Evolutionary conservation across 108 stramenopile species (phyloP), one percentile per base, ranked within the genome.

Genomic region (Skeletonema tropicum): DNA sequence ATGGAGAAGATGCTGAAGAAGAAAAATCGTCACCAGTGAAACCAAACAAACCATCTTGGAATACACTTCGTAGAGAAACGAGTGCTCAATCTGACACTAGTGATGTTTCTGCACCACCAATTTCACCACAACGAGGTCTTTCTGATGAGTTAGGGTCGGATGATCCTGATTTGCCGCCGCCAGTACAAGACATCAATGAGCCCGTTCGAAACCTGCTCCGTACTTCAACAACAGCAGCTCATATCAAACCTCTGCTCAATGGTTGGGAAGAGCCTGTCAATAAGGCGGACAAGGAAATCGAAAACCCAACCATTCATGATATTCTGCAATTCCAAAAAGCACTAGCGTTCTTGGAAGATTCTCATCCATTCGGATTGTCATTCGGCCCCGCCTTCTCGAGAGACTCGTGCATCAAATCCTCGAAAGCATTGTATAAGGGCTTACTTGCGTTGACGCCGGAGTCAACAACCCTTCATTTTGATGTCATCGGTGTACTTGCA

Each of bases 251-350:
- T n/a, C 41, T 86, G 3, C 76, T 94, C 3, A 88, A 90, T 70
- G 64, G 86, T 17, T 94, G 93, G 93, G 74, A 90, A 62, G 91
- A 92, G 48, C 93, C 93, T 17, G 77, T 83, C 0, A 87, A 82
- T 63, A 93, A 91, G 59, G 33, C 58, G 12, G 84, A 80, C 35
- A 85, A 87, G 70, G 52, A 55, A 17, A 80, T 86, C 38, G 49
- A 78, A n/a, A 62, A 83, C 17, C 83, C 83, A 46, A 71, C 83
- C 9, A 83, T 83, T 57, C 78, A 83, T 55, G 83, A 83, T 57
- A 76, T 94, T 68, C 73, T 94, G 2, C 85, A 89, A 49, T 92
- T 94, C 61, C 72, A 86, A 10, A 83, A 90, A 67, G 86, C 89
- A 21, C 60, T 94, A 11, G 64, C 82, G 3, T 86, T 85, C 68